Evolutionary conservation across 202 grass and related monocot species (phyloP).

Genomic region (Cymbopogon flexuosus): DNA sequence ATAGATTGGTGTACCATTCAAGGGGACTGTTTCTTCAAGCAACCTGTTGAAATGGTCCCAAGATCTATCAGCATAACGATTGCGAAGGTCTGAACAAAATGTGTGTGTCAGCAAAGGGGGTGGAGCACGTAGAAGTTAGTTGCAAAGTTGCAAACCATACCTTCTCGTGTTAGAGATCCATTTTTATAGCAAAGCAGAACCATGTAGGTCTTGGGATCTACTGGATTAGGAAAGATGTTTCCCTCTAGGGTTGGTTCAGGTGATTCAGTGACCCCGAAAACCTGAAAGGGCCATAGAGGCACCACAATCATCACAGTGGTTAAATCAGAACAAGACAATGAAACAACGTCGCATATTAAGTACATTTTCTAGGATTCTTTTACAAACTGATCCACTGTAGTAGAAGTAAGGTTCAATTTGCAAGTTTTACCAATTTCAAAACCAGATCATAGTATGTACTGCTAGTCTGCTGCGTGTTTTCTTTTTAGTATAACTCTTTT

Average conservation of each 20-base stretch:
- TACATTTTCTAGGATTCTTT: neutral
- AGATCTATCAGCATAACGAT: constrained; percentile 58
- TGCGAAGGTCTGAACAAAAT: constrained; percentile 46
- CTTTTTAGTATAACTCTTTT: neutral
- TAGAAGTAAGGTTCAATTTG: neutral
- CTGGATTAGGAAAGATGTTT: constrained; percentile 57
- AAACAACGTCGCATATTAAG: neutral
- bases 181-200: constrained; percentile 82
- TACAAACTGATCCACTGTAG: neutral
- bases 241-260: constrained; percentile 49
- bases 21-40: constrained; percentile 47
- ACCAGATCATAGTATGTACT: neutral
- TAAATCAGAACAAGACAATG: neutral
- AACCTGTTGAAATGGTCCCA: constrained; percentile 76
- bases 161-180: constrained; percentile 65
- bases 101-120: neutral
- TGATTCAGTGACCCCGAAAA: constrained; percentile 43
- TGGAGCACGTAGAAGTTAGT: neutral
- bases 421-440: neutral
- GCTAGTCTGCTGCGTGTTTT: neutral
- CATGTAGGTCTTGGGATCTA: constrained; percentile 61
- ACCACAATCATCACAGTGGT: neutral
- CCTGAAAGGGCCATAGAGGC: constrained; percentile 24
- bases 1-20: constrained; percentile 46
- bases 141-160: constrained; percentile 22